Evolutionary conservation across 2,329 filamentous ascomycete genomes (phyloP).

Genomic region (Monosporascus ibericus): DNA sequence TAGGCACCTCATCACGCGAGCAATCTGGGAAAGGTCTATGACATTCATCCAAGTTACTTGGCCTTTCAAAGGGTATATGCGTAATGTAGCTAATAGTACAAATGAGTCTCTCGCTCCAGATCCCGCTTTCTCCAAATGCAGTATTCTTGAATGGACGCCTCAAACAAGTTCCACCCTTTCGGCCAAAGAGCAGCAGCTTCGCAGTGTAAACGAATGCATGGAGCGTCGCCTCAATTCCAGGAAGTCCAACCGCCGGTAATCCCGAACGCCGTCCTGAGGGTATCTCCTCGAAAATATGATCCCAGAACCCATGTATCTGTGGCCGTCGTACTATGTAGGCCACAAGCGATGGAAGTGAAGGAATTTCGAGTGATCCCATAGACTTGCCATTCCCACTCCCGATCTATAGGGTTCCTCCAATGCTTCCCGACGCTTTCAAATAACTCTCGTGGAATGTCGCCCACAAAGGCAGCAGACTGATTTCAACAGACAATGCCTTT

Average conservation of each 20-base stretch:
- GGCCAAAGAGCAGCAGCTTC: slow-evolving; percentile 6
- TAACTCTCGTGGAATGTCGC: slow-evolving; percentile 17
- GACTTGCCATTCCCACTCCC: slow-evolving; percentile 17
- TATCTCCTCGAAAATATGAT: slow-evolving; percentile 22
- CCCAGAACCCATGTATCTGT: slow-evolving; percentile 13
- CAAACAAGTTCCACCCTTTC: slow-evolving; percentile 6
- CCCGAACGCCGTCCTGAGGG: slow-evolving; percentile 26
- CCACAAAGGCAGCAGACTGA: slow-evolving; percentile 14
- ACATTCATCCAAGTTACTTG: slow-evolving; percentile 10
- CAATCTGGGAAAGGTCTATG: slow-evolving; percentile 5
- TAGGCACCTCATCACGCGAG: slow-evolving; percentile 10
- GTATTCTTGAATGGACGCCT: slow-evolving; percentile 3
- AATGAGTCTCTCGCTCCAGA: slow-evolving; percentile 12
- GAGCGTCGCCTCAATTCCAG: slow-evolving; percentile 8
- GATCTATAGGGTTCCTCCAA: slow-evolving; percentile 21
- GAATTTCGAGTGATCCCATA: slow-evolving; percentile 17
- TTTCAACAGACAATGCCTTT: slow-evolving; percentile 8
- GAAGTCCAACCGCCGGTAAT: slow-evolving; percentile 8
- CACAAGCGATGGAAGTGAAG: slow-evolving; percentile 20
- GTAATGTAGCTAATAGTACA: slow-evolving; percentile 20
- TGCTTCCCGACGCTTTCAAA: slow-evolving; percentile 20
- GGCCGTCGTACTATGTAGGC: slow-evolving; percentile 12
- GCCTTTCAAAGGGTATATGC: slow-evolving; percentile 20
- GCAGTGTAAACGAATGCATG: slow-evolving; percentile 15
- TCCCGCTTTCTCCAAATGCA: slow-evolving; percentile 7